Percentiles rank a stretch among this genome's conserved stretches.
Conservation (phyloP, 2,329 filamentous ascomycete genomes). For the Alternaria burnsii region DNA sequence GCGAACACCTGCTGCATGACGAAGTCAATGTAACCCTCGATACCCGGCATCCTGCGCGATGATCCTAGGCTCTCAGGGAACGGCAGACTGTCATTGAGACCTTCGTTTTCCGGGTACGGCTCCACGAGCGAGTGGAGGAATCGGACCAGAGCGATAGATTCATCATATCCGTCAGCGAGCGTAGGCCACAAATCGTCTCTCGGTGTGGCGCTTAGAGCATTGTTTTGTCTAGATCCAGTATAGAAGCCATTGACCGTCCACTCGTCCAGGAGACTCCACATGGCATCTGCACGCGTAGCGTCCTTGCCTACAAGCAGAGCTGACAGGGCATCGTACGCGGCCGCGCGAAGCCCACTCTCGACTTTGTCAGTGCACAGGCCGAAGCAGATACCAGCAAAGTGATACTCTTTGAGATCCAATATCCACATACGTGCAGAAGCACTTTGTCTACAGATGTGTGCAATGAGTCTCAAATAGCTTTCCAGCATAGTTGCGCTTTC, state of each 20-base stretch:
- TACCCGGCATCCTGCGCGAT: constrained; percentile 79
- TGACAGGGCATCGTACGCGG: constrained; percentile 80
- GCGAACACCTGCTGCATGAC: constrained; percentile 81
- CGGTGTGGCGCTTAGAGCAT: constrained; percentile 28
- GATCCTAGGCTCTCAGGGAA: constrained; percentile 88
- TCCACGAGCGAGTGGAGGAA: constrained; percentile 76
- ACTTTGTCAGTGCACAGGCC: constrained; percentile 80
- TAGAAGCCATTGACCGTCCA: constrained; percentile 66
- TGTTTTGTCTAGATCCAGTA: constrained; percentile 43
- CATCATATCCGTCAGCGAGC: constrained; percentile 81
- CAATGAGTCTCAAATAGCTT: constrained; percentile 87
- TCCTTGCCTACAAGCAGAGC: constrained; percentile 80
- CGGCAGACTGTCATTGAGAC: constrained; percentile 77
- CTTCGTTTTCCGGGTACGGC: constrained; percentile 68
- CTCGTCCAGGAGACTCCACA: constrained; percentile 83
- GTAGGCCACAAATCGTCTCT: constrained; percentile 69
- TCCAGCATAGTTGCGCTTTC: constrained; percentile 98
- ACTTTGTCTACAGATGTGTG: constrained; percentile 81
- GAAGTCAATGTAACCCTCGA: constrained; percentile 93
- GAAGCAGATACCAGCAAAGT: constrained; percentile 77
- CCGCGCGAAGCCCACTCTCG: constrained; percentile 79
- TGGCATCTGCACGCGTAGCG: constrained; percentile 69
- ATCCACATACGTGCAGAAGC: constrained; percentile 76
- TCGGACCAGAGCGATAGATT: constrained; percentile 83
- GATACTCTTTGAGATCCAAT: constrained; percentile 71